Evolutionary conservation across 805 yeast genomes (phyloP), one percentile per base, ranked within the genome.

Genomic region (Osmozyma mogii): DNA sequence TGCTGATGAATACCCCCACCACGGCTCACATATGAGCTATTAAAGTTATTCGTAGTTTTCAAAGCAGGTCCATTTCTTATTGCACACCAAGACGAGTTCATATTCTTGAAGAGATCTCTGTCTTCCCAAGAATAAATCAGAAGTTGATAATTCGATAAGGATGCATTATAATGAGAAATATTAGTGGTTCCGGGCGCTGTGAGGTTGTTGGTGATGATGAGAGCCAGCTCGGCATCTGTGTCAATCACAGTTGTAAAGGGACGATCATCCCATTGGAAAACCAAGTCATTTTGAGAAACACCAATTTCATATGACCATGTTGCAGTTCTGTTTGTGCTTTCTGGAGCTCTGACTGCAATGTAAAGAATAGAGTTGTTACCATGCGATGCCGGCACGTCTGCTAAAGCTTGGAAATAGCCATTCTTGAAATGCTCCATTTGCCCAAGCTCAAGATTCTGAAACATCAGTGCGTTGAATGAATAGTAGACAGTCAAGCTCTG

Each of bases 11-110:
- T 45, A 9, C 63, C 67, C 5, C 68, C 68, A 22, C 68, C 63
- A 14, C 77, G 56, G 1, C 52, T 42, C 0, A 80, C 68, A 29
- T 61, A 58, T 13, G 59, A 46, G 7, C 57, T 45, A 6, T 50
- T 44, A 28, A 58, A 47, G 6, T 52, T 32, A 6, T 17, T 18
- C 10, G 49, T 33, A 3, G 42, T 30, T 13, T 50, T 23, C 14
- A 61, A 44, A 5, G 56, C 60, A 11, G 72, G 75, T 3, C 78
- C 81, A 28, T 64, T 65, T 27, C 66, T 53, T 6, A 84, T 56
- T 0, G 94, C 95, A 54, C 92, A 81, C 70, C 83, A 72, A 28
- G 89, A 78, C 36, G 58, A 56, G 28, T 67, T 63, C 28, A 80
- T 46, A 2, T 50, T 52, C 1, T 38, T 37, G 29, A 69, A 60